Evolutionary conservation across 139 green algal genomes (phyloP), one percentile per base, ranked within the genome.

Genomic region (Chlamydomonas schloesseri): DNA sequence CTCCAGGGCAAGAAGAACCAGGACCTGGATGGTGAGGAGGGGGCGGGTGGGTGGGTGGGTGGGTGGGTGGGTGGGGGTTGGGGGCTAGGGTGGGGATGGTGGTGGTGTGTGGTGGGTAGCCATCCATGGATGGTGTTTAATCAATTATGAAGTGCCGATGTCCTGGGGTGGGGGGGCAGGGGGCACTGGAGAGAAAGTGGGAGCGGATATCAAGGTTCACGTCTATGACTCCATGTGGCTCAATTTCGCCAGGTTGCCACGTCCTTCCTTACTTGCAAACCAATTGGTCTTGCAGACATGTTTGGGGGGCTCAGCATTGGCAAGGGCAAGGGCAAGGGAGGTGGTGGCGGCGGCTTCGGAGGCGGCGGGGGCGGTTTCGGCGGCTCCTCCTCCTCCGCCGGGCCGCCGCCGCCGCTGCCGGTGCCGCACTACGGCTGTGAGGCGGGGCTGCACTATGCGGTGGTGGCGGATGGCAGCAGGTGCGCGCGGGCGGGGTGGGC

Each of bases 401-500:
- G 64, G 17, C 78, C 78, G 17, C 46, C 78, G 2, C 64, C 36
- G 6, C 78, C 78, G 42, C 78, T 84, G 46, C 85, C 83, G 18
- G 82, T 98, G 81, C 95, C 95, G 28, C 90, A 91, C 13, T 90
- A 95, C 36, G 95, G 95, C 11, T 82, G 88, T 11, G 74, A 91
- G 33, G 92, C 86, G 2, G 95, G 94, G 8, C 47, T 89, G 14
- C 34, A 34, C 9, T 98, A 93, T 86, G 76, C 91, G 55, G 50
- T 98, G 34, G 82, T 88, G 11, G 89, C 93, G 73, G 91, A 92
- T 6, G 69, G 75, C 23, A 86, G 76, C 34, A 55, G 76, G 58
- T 85, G 89, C n/a, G 57, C 71, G n/a, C 34, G 17, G 42, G 20
- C 24, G 55, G 58, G 75, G 70, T 57, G 47, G n/a, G n/a, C n/a